Evolutionary conservation across 2,329 filamentous ascomycete species (phyloP).

Genomic region (Lasiodiplodia hormozganensis): DNA sequence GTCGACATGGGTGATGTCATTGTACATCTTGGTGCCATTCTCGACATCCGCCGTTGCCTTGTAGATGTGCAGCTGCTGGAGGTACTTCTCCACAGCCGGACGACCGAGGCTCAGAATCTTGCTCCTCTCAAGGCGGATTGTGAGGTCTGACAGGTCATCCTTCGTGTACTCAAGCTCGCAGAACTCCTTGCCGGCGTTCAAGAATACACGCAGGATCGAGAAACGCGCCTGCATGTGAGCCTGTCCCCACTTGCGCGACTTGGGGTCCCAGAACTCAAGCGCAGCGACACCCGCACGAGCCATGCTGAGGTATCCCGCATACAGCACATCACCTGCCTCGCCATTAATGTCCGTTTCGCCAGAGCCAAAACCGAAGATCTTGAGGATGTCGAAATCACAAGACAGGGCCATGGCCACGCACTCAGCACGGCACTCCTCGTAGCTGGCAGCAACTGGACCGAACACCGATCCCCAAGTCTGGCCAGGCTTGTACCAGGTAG

Average conservation of each 20-base stretch:
- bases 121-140: conserved; percentile 80
- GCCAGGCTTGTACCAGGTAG: conserved; percentile 90
- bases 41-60: conserved; percentile 88
- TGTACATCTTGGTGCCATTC: conserved; percentile 79
- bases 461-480: conserved; percentile 96
- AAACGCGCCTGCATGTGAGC: conserved; percentile 91
- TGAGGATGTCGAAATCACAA: conserved; percentile 86
- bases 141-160: conserved; percentile 80
- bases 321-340: conserved; percentile 85
- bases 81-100: conserved; percentile 81
- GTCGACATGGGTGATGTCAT: conserved; percentile 81
- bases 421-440: conserved; percentile 94
- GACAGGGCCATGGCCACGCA: conserved; percentile 90
- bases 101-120: conserved; percentile 87
- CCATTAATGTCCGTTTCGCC: conserved; percentile 74
- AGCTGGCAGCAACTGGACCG: conserved; percentile 82
- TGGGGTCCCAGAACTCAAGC: conserved; percentile 94
- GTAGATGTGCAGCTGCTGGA: conserved; percentile 92
- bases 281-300: conserved; percentile 88
- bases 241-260: conserved; percentile 90
- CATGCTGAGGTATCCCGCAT: conserved; percentile 89
- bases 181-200: conserved; percentile 85
- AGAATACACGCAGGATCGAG: conserved; percentile 83
- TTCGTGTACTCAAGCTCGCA: conserved; percentile 78
- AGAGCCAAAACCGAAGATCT: conserved; percentile 91